phyloP scores from a whole-genome alignment of 1,284 basidiomycete species.

The Entoloma clypeatum region DNA sequence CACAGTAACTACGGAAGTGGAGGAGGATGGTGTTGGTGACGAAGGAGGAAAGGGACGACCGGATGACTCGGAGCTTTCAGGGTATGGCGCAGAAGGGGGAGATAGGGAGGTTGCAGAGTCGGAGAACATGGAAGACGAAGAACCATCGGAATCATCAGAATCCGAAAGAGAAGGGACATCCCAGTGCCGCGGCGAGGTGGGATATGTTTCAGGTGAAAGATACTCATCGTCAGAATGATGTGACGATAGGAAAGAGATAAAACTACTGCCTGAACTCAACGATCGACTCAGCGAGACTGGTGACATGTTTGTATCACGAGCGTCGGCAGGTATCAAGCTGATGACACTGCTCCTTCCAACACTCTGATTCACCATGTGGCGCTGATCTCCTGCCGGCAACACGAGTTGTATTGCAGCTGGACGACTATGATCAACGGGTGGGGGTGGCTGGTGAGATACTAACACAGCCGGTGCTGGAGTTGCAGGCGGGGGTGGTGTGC shows the following conservation, averaged over 20 bases:
- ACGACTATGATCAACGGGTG: neutral
- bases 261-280: constrained; percentile 48
- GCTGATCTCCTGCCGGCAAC: too few relatives aligned
- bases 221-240: constrained; percentile 68
- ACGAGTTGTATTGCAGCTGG: constrained; percentile 13
- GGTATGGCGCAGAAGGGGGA: constrained; percentile 28
- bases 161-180: constrained; percentile 12
- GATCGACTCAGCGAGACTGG: constrained; percentile 35
- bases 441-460: neutral
- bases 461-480: constrained; percentile 5
- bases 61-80: constrained; percentile 23
- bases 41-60: constrained; percentile 14
- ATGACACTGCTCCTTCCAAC: constrained; percentile 31
- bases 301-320: constrained; percentile 21
- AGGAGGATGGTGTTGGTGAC: constrained; percentile 29
- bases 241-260: constrained; percentile 62
- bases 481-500: constrained; percentile 26
- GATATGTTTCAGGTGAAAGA: constrained; percentile 19
- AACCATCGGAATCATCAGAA: constrained; percentile 14
- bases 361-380: constrained; percentile 24
- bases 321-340: constrained; percentile 21
- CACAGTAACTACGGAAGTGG: constrained; percentile 41
- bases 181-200: constrained; percentile 20
- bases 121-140: constrained; percentile 10
- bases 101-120: constrained; percentile 25